Evolutionary conservation across 2,329 filamentous ascomycete genomes (phyloP).

Genomic region (Ophiostoma piceae): DNA sequence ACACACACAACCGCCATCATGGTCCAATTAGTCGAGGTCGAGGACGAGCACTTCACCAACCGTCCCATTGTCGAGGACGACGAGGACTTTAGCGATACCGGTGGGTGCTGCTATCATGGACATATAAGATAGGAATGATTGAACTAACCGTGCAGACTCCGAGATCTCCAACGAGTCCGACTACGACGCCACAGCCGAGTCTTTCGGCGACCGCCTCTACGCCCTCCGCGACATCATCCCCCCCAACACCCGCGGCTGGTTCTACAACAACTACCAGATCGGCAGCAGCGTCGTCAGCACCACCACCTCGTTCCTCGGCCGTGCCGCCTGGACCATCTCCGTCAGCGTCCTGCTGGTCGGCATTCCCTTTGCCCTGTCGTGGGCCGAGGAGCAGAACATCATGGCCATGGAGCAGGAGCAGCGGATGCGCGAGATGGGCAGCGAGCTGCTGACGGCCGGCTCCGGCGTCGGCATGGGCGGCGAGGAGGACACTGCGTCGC

Average conservation of each 20-base stretch:
- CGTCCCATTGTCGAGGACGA: constrained; percentile 65
- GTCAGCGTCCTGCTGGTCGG: constrained; percentile 85
- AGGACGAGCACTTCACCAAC: constrained; percentile 88
- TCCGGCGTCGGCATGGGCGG: constrained; percentile 37
- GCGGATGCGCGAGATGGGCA: constrained; percentile 87
- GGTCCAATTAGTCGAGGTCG: constrained; percentile 95
- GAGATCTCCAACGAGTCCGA: constrained; percentile 79
- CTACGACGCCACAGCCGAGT: constrained; percentile 54
- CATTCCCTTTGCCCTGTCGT: constrained; percentile 88
- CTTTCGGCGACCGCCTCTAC: constrained; percentile 62
- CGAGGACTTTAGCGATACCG: constrained; percentile 89
- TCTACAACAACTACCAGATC: constrained; percentile 55
- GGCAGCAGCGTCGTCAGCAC: constrained; percentile 54
- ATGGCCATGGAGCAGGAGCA: constrained; percentile 97
- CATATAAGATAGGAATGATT: background rate
- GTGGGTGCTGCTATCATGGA: constrained; percentile 44
- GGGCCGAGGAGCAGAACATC: constrained; percentile 93
- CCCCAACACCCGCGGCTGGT: constrained; percentile 63
- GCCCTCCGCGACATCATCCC: constrained; percentile 73
- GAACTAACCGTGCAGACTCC: constrained; percentile 52
- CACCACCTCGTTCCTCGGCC: constrained; percentile 67
- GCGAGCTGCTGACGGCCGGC: constrained; percentile 58
- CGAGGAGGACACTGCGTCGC: constrained; percentile 42
- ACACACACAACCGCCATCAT: constrained; percentile 43
- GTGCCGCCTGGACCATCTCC: constrained; percentile 84